Conservation (phyloP, 2,329 filamentous ascomycete species). For the Sclerotinia subarctica region DNA sequence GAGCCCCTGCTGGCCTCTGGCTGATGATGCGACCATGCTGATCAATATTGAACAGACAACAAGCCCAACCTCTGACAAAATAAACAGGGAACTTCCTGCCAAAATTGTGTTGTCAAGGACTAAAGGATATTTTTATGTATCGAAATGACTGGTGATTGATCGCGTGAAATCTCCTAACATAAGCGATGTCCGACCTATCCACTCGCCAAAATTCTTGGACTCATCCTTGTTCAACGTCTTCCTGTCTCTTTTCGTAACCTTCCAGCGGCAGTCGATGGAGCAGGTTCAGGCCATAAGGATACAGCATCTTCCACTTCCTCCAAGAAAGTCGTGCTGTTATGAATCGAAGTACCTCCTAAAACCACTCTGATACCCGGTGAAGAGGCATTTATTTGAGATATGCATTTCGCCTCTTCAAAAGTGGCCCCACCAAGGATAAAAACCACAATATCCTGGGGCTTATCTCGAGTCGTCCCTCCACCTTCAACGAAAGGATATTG, state of each 20-base stretch:
- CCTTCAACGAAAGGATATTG: slow-evolving; percentile 94
- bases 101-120: not conserved
- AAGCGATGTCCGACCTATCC: not conserved
- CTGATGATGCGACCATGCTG: too few relatives aligned
- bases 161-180: not conserved
- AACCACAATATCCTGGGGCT: slow-evolving; percentile 92
- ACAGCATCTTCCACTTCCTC: slow-evolving; percentile 91
- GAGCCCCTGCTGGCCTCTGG: not conserved
- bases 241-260: slow-evolving; percentile 39
- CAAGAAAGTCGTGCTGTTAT: slow-evolving; percentile 84
- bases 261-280: slow-evolving; percentile 38
- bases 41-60: not conserved
- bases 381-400: slow-evolving; percentile 90
- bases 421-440: slow-evolving; percentile 93
- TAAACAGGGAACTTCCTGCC: not conserved
- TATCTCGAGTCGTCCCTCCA: slow-evolving; percentile 81
- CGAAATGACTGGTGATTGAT: not conserved
- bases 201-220: not conserved
- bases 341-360: slow-evolving; percentile 80
- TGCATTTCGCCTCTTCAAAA: slow-evolving; percentile 95
- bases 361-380: slow-evolving; percentile 87
- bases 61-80: not conserved
- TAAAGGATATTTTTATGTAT: not conserved
- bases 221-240: slow-evolving; percentile 27
- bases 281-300: slow-evolving; percentile 74